Percentiles rank a stretch among this genome's conserved stretches.
phyloP scores from a whole-genome alignment of 257 asterid species.

The Eucommia ulmoides region DNA sequence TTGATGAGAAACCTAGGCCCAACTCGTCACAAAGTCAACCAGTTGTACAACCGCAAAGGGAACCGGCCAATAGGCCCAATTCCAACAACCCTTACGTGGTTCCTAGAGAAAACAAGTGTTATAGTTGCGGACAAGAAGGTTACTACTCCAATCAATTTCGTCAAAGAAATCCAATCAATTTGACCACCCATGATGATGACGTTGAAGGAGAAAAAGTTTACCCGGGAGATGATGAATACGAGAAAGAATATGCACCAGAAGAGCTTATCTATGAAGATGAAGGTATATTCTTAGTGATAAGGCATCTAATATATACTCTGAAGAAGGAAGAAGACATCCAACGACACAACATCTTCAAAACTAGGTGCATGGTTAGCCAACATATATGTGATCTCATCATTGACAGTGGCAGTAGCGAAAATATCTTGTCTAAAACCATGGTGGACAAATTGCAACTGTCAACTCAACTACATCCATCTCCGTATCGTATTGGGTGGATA shows the following conservation, averaged over 20 bases:
- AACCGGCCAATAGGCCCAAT: not conserved
- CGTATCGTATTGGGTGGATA: not conserved
- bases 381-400: not conserved
- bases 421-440: not conserved
- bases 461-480: not conserved
- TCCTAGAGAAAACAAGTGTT: not conserved
- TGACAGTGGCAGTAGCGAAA: not conserved
- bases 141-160: not conserved
- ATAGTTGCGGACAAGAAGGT: not conserved
- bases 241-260: not conserved
- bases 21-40: not conserved
- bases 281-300: not conserved
- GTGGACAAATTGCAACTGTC: not conserved
- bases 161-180: not conserved
- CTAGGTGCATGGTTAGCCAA: not conserved
- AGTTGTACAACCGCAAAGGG: not conserved
- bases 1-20: not conserved
- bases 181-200: not conserved
- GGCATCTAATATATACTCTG: not conserved
- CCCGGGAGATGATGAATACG: not conserved
- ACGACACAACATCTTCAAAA: not conserved
- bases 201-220: no score
- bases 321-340: not conserved
- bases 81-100: no score
- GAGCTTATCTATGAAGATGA: not conserved